Evolutionary conservation across 2,329 filamentous ascomycete species (phyloP).

Genomic region (Sclerotiophoma versabilis): DNA sequence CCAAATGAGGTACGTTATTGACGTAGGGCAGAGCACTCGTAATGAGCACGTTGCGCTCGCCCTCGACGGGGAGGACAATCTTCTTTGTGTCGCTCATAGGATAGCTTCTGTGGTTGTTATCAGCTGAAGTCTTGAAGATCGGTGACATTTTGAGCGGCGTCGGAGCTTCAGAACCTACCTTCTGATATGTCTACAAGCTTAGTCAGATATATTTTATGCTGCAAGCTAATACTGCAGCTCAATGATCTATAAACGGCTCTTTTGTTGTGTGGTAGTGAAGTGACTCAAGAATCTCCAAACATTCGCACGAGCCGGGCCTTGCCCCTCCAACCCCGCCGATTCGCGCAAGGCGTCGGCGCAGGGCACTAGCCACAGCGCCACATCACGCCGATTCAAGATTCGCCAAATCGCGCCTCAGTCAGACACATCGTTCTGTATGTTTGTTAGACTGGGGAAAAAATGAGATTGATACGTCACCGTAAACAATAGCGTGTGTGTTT

Average conservation of each 20-base stretch:
- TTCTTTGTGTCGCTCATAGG: slow-evolving; percentile 46
- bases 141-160: not conserved
- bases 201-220: not conserved
- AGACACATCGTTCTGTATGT: too few relatives aligned
- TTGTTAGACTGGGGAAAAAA: too few relatives aligned
- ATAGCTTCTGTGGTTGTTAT: slow-evolving; percentile 11
- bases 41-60: slow-evolving; percentile 85
- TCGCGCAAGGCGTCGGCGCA: not conserved
- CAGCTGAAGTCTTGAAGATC: slow-evolving; percentile 3
- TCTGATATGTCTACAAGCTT: not conserved
- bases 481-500: not conserved
- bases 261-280: slow-evolving; percentile 16
- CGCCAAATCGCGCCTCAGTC: not conserved
- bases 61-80: slow-evolving; percentile 57
- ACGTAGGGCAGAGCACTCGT: slow-evolving; percentile 92
- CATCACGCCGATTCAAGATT: slow-evolving; percentile 1
- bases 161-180: not conserved
- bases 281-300: slow-evolving; percentile 34
- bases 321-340: slow-evolving; percentile 36
- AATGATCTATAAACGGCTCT: not conserved
- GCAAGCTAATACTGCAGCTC: slow-evolving; percentile 1
- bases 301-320: slow-evolving; percentile 21
- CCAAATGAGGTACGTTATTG: slow-evolving; percentile 78
- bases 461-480: not conserved
- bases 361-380: slow-evolving; percentile 20